Evolutionary conservation across 306 rosid genomes (phyloP).

Genomic region (Lithocarpus polystachyus): DNA sequence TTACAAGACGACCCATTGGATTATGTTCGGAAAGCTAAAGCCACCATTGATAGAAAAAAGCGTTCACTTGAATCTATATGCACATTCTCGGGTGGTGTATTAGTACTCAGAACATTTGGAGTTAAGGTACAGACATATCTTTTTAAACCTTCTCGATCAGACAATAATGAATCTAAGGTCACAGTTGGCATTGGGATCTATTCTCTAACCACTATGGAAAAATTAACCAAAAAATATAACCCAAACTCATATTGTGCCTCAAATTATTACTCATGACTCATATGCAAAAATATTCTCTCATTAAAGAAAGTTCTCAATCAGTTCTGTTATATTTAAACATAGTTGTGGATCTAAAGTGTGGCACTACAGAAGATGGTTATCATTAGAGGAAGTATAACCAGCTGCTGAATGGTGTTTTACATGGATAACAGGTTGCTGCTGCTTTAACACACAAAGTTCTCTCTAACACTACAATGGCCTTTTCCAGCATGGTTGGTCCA

Average conservation of each 20-base stretch:
- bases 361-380: too few relatives aligned
- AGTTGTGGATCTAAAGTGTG: too few relatives aligned
- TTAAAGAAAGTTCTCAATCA: too few relatives aligned
- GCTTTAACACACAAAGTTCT: slow-evolving; percentile 37
- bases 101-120: slow-evolving; percentile 38
- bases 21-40: slow-evolving; percentile 56
- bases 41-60: slow-evolving; percentile 49
- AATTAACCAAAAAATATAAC: too few relatives aligned
- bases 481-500: slow-evolving; percentile 62
- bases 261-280: too few relatives aligned
- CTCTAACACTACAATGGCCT: slow-evolving; percentile 43
- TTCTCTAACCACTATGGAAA: too few relatives aligned
- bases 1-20: slow-evolving; percentile 49
- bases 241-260: too few relatives aligned
- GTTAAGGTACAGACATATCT: slow-evolving; percentile 33
- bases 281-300: too few relatives aligned
- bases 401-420: background rate
- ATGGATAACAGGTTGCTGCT: slow-evolving; percentile 35
- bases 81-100: slow-evolving; percentile 20
- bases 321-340: too few relatives aligned
- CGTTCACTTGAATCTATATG: slow-evolving; percentile 50
- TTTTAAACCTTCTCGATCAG: background rate
- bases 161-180: too few relatives aligned
- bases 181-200: background rate
- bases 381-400: too few relatives aligned